Base-by-base conservation (phyloP, 129 eudicot genomes). In the Rutidosis leptorrhynchoides region DNA sequence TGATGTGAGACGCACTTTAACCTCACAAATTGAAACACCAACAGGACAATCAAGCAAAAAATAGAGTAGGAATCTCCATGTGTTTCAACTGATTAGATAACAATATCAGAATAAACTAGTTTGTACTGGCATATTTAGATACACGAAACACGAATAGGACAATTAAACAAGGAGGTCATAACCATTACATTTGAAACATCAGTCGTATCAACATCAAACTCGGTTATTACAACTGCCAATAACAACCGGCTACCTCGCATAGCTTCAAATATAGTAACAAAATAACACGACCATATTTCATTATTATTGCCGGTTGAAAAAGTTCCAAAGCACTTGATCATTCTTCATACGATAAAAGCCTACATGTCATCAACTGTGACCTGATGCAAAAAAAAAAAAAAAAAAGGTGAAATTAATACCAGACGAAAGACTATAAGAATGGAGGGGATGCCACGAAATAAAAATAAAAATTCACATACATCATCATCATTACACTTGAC, bases 271-370 rank as follows among this genome's bases (percentile, higher is more conserved):
- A 49, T 49, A n/a, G n/a, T n/a, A 23, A 49, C 16, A 37, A 6
- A 49, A 22, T 49, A 49, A 49, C 17, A 49, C 24, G 6, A 49
- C 17, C 12, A 49, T 4, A 4, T 46, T 49, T 49, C 20, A 17
- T 49, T 17, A n/a, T n/a, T n/a, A 49, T 49, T 49, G 55, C 2
- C 8, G 7, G 2, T n/a, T 49, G 21, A 6, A 37, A 33, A 11
- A 37, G 46, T 40, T 40, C 46, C 3, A n/a, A 15, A 40, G 46
- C 46, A 12, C 12, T n/a, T n/a, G 55, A 4, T 49, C 12, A 49
- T n/a, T 81, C 76, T 86, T 89, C 96, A 89, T 89, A 72, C 90
- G 77, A 68, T 73, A 89, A n/a, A n/a, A 3, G 96, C 96, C 67
- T 89, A 95, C 96, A 89, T 89, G 56, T 89, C 90, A 62, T 89